Base-by-base conservation (phyloP, 192 early-diverging fungal species). In the Coemansia sp. region DNA sequence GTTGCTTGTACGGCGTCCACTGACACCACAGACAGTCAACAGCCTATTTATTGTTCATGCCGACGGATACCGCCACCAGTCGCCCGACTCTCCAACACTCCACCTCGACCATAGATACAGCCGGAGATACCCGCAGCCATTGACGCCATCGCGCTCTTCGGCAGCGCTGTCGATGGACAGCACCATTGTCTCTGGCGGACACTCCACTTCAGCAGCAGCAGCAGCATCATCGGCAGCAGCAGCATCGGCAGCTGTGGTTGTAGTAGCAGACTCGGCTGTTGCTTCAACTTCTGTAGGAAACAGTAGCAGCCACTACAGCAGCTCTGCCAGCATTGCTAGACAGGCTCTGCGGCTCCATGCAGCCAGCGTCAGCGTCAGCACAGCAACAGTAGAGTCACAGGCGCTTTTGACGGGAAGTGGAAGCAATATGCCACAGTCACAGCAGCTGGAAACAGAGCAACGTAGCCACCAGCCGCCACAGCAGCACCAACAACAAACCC, bases 71-170 rank as follows among this genome's bases (percentile, higher is more conserved):
- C 71, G 60, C 12, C 76, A 61, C 40, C 45, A 63, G 42, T 75
- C 78, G 37, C 53, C 53, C 0, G 46, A 49, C 23, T 49, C 46
- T 4, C 68, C 68, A 18, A 67, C 56, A 26, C 42, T 70, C n/a
- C 69, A 72, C 18, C 16, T 56, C 4, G 70, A 69, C 56, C 77
- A 73, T 43, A 64, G 68, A 16, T 68, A 74, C 43, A 67, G 67
- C 59, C 68, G 52, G 33, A 68, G 72, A 52, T 74, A 64, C 65
- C 60, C 66, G 52, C 78, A 81, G 70, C 63, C 79, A 15, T 49
- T 73, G 63, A 81, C 74, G 12, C 78, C 78, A 15, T 58, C 78
- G 25, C 78, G 74, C 59, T 70, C 73, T 53, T 72, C 78, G 20
- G 59, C 78, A 30, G 59, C 64, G 45, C 63, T 74, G 45, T 67